Conservation (phyloP, 768 basidiomycete genomes). For the Asterophora parasitica region DNA sequence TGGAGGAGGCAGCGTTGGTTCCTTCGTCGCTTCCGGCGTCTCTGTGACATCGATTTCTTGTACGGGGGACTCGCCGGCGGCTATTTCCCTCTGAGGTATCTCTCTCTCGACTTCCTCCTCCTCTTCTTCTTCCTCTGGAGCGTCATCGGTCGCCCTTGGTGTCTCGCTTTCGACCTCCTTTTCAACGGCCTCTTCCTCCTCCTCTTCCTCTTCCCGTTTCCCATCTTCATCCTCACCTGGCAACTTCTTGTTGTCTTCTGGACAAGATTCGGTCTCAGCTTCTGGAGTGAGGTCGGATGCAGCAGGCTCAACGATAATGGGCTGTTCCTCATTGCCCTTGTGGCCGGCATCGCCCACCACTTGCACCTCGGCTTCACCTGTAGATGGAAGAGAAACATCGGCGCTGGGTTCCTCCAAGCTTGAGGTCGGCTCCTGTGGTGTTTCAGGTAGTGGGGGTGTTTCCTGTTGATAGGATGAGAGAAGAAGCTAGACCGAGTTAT, state of each 20-base stretch:
- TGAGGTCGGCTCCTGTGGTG: not conserved
- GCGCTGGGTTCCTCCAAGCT: not conserved
- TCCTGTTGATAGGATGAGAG: not conserved
- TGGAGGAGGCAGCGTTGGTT: conserved; percentile 1
- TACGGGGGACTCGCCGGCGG: not conserved
- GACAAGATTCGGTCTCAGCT: conserved; percentile 5
- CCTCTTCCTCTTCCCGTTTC: conserved; percentile 20
- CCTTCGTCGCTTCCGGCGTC: not conserved
- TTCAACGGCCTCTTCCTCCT: conserved; percentile 3
- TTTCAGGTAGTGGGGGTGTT: not conserved
- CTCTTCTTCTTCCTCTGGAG: conserved; percentile 11
- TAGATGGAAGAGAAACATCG: not conserved
- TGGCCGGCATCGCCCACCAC: no score
- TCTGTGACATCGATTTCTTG: not conserved
- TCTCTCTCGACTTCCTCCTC: conserved; percentile 11
- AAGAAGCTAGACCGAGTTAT: not conserved
- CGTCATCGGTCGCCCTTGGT: conserved; percentile 5
- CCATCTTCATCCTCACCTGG: conserved; percentile 1
- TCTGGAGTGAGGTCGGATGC: not conserved
- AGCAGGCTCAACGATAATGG: not conserved
- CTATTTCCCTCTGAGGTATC: not conserved
- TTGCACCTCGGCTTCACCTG: not conserved
- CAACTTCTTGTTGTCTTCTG: conserved; percentile 11
- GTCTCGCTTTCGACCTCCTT: conserved; percentile 1
- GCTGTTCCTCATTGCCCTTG: not conserved